These are phyloP conservation scores for Allium fistulosum DNA, from an alignment of 106 monocot genomes.

Conservation along the genomic window DNA sequence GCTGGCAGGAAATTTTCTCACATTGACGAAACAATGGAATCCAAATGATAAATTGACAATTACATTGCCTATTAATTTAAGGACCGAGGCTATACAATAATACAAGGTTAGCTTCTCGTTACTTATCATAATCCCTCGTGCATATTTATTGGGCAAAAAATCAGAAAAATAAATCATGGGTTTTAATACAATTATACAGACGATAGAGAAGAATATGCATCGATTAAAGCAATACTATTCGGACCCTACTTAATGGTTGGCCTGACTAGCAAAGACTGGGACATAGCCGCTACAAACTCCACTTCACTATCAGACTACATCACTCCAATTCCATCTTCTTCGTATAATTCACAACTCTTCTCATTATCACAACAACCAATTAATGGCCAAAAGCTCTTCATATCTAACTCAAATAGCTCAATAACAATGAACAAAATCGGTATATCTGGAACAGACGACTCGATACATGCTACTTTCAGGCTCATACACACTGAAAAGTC, in stretches of 20 bases:
- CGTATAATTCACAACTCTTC: slow-evolving; percentile 44
- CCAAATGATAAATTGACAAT: slow-evolving; percentile 53
- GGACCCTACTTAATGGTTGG: slow-evolving; percentile 91
- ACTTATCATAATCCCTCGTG: background rate
- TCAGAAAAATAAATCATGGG: background rate
- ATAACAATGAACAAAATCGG: slow-evolving; percentile 50
- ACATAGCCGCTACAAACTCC: slow-evolving; percentile 30
- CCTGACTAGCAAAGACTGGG: slow-evolving; percentile 63
- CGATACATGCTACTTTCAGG: slow-evolving; percentile 70
- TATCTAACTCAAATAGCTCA: slow-evolving; percentile 47
- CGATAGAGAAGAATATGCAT: slow-evolving; percentile 57
- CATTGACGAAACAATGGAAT: slow-evolving; percentile 55
- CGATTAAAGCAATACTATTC: slow-evolving; percentile 66
- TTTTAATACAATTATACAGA: slow-evolving; percentile 30
- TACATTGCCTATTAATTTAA: slow-evolving; percentile 46
- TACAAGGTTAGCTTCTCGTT: slow-evolving; percentile 43
- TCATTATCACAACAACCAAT: slow-evolving; percentile 42
- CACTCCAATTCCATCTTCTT: slow-evolving; percentile 33
- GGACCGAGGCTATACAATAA: slow-evolving; percentile 70
- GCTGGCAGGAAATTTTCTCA: slow-evolving; percentile 68
- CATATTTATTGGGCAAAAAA: background rate
- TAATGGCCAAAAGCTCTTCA: slow-evolving; percentile 23
- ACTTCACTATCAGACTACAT: slow-evolving; percentile 63
- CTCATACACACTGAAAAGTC: slow-evolving; percentile 1
- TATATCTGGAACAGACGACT: slow-evolving; percentile 41